Base-by-base conservation (phyloP, 2,329 filamentous ascomycete genomes). In the Coniochaeta hoffmannii region DNA sequence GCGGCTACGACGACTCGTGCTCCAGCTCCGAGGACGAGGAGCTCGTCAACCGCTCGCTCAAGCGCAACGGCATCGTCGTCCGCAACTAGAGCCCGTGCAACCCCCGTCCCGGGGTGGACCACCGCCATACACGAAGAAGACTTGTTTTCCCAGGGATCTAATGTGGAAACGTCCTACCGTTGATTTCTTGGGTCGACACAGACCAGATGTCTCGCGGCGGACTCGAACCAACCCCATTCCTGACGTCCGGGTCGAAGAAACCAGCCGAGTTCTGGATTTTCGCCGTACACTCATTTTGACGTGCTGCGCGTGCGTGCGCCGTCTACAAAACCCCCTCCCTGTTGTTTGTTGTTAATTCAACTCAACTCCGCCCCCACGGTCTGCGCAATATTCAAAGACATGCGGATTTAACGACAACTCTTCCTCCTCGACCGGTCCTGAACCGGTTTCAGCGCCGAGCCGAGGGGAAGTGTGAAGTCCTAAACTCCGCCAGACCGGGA, bases 1-100 rank as follows among this genome's bases (percentile, higher is more conserved):
- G 93, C 75, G 89, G 90, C 67, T 94, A 89, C 75, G 82, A 81
- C 58, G 82, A 79, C 60, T 81, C 77, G 55, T 90, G 86, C 78
- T 90, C 85, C 63, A 87, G 81, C 64, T 86, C 86, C 63, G 74
- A 76, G 67, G 65, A 72, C 65, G 82, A 85, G 65, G 81, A 82
- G 61, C 73, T 74, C 72, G 71, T 77, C 63, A 69, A 72, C 63
- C 74, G 75, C 71, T 75, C 72, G 68, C 77, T 80, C 60, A 82
- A 84, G 72, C 81, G 84, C 71, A 76, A 87, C 69, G 84, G 83
- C 68, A 80, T 86, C 63, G 75, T 87, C 64, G 78, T 86, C 62
- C 73, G 73, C 59, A 62, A 64, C 56, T 72, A 59, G 65, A 58
- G 49, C 10, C 9, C 30, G 12, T 26, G 38, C 38, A 8, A 26